Evolutionary conservation across 164 flowering plant species (phyloP), one percentile per base, ranked within the genome.

Genomic region (Nelumbo lutea): DNA sequence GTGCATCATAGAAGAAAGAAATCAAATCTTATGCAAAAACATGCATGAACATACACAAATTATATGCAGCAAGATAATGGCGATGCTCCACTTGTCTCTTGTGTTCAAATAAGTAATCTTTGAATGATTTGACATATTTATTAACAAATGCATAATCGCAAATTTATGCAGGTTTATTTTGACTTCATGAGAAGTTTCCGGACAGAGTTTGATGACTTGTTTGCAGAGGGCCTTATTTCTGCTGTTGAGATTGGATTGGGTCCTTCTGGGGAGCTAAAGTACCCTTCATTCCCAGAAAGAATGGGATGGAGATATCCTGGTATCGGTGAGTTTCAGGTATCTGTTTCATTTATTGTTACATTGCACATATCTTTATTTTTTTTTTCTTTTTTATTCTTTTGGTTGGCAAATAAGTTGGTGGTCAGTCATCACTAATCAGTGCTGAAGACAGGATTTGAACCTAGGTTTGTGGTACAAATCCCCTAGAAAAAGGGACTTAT

Each of bases 321-420:
- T 64, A 79, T 91, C 67, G 98, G 98, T 85, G 97, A 91, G 85
- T 93, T 93, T 77, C 97, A 93, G 97, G 98, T 93, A 88, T 78
- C 75, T 73, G 48, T 75, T 67, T 27, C 27, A 27, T 27, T 27
- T 27, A 27, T 27, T 27, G 27, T 27, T 27, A 27, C 27, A 27
- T 27, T 27, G 27, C 0, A 27, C 27, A 27, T 27, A 27, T 27
- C 27, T 27, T 27, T 27, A 27, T 27, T 27, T 27, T 27, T 27
- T 27, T 27, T 27, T 27, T 27, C 27, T 27, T 27, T 27, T 27
- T 27, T 27, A 27, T 27, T 27, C 27, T 27, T 27, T 27, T 27
- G 27, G 27, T 27, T 0, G 27, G 27, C 27, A 27, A 27, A 27
- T 27, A 27, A 27, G 27, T 27, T 27, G 27, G 27, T 27, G 27